Base-by-base conservation (phyloP, 345 rosid species). In the Camelina hispida region DNA sequence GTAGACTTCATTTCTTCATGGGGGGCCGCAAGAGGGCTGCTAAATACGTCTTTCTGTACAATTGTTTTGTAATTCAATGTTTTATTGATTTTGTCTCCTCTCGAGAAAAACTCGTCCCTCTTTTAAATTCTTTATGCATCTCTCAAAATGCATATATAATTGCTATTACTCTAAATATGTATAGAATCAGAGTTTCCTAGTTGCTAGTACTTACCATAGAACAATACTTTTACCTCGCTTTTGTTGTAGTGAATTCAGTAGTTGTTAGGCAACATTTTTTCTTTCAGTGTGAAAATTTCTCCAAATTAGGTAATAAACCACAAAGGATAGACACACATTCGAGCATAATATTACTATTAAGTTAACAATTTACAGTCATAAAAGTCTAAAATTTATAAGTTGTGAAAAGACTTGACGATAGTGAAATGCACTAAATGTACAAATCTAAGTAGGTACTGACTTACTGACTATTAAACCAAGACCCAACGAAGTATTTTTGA, bases 361-460 rank as follows among this genome's bases (percentile, higher is more conserved):
- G 34, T 37, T 52, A 13, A 28, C 14, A 35, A 10, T 40, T 10
- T 40, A 13, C 48, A 14, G 6, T 44, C 20, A 28, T 56, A 55
- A n/a, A 56, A 56, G 46, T 43, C 56, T 68, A 32, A 14, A 71
- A 48, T 58, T 74, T 58, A 34, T 17, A 15, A 22, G 50, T 52
- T n/a, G 6, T n/a, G 59, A 62, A 69, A 62, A 76, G 70, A 62
- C 75, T 69, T 18, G 16, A n/a, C 8, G 66, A 69, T 54, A 22
- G 14, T 43, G 79, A 76, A 69, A 76, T 76, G 79, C 64, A 69
- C 69, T 42, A 68, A 9, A 53, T 23, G 40, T 43, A 69, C 70
- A 60, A 11, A 76, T 32, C 6, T n/a, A n/a, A 17, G 73, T 74
- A 68, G 63, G 63, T 75, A 20, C 15, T n/a, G 60, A 60, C 63